Conservation (phyloP, 208 protist genomes). For the Wallacemonas sp. region DNA sequence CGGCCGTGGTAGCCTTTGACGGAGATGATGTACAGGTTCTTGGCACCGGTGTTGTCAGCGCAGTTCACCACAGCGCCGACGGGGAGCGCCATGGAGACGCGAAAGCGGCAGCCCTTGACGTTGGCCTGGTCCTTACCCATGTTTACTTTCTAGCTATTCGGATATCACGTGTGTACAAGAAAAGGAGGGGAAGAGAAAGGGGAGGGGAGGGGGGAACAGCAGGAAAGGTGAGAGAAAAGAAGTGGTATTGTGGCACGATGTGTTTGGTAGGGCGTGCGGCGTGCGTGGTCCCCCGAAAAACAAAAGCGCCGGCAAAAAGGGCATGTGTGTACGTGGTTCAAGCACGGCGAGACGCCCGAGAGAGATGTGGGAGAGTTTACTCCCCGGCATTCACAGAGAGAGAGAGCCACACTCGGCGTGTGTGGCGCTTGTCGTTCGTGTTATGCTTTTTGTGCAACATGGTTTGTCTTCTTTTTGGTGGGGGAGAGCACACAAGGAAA, state of each 20-base stretch:
- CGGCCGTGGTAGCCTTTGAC: slow-evolving; percentile 98
- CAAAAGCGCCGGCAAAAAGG: too few relatives aligned
- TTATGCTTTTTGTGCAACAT: too few relatives aligned
- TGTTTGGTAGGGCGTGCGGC: too few relatives aligned
- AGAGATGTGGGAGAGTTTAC: too few relatives aligned
- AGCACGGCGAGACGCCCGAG: too few relatives aligned
- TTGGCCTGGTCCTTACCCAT: slow-evolving; percentile 93
- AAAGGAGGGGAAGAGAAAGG: neutral
- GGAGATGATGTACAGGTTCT: slow-evolving; percentile 99
- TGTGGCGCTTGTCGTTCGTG: too few relatives aligned
- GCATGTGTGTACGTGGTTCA: too few relatives aligned
- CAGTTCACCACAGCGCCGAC: slow-evolving; percentile 99
- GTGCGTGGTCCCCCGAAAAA: too few relatives aligned
- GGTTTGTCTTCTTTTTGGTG: too few relatives aligned
- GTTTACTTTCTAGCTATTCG: slow-evolving; percentile 37
- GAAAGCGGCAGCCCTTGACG: slow-evolving; percentile 97
- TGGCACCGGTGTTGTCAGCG: slow-evolving; percentile 99
- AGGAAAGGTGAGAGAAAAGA: neutral
- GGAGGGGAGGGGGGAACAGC: neutral
- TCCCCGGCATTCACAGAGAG: too few relatives aligned
- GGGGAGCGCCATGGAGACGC: slow-evolving; percentile 98
- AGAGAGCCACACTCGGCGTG: too few relatives aligned
- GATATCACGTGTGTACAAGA: slow-evolving; percentile 6
- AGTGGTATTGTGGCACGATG: slow-evolving; percentile 13
- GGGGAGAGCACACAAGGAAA: too few relatives aligned